Evolutionary conservation across 805 yeast genomes (phyloP), one percentile per base, ranked within the genome.

Genomic region (Yueomyces sp.): DNA sequence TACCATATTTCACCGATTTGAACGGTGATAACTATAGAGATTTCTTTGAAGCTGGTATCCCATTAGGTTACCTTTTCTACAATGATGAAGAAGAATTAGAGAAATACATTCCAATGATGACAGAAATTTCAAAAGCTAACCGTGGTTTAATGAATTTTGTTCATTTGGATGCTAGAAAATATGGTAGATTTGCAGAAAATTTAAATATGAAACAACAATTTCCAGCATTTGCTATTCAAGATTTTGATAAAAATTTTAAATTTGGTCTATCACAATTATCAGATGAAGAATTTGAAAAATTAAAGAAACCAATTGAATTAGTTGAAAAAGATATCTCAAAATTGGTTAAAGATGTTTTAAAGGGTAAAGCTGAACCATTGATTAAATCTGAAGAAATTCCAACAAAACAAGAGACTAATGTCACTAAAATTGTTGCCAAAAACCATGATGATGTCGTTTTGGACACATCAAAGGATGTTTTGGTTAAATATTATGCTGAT

Each of bases 401-500:
- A 55, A 85, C 79, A 58, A 66, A 66, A 44, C 96, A 90, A 72
- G 83, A 81, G 55, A 72, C 76, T 42, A 77, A 81, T 43, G 90
- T 82, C 40, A 69, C 70, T 61, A 81, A 76, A 57, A 72, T 90
- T 53, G 96, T 90, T 48, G 95, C 86, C 53, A 74, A 78, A 67
- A 85, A 79, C 58, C 92, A 85, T 66, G 81, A 83, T 42, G 76
- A 72, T 33, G 66, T 85, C 47, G 73, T 85, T 43, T 64, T 64
- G 31, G 79, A 79, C 54, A 57, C 60, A 42, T 57, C 52, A 26
- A 81, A 78, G 67, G 90, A 83, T 60, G 80, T 84, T 36, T 66
- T 88, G 45, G 95, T 90, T 45, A 84, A 85, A 69, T 90, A 88
- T 68, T 88, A 85, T 60, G 96, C 97, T 41, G 94, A 94, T 67